Conservation (phyloP, 306 rosid species). For the Gynostemma pentaphyllum region DNA sequence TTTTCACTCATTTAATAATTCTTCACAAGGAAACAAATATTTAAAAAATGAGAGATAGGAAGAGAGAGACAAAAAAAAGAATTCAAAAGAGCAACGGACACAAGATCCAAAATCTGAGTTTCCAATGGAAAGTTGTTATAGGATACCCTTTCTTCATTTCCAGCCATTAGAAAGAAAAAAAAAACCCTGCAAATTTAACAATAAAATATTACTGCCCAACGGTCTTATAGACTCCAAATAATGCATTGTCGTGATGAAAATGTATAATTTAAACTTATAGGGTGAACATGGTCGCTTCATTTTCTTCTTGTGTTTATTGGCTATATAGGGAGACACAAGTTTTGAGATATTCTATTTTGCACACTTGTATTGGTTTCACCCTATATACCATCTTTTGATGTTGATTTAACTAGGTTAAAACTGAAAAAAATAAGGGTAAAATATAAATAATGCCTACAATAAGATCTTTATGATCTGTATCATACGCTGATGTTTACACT, state of each 20-base stretch:
- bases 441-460: too few relatives aligned
- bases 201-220: background rate
- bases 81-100: conserved; percentile 32
- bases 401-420: too few relatives aligned
- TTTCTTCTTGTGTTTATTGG: too few relatives aligned
- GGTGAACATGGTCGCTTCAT: background rate
- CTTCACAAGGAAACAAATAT: background rate
- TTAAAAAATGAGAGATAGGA: background rate
- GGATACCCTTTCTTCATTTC: background rate
- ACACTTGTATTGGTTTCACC: too few relatives aligned
- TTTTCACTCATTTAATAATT: background rate
- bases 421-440: too few relatives aligned
- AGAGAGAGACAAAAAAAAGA: conserved; percentile 8
- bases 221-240: background rate
- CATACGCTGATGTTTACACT: too few relatives aligned
- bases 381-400: too few relatives aligned
- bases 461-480: too few relatives aligned
- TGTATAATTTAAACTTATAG: background rate
- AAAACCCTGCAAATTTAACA: background rate
- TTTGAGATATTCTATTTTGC: too few relatives aligned
- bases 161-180: background rate
- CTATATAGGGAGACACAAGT: too few relatives aligned
- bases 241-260: background rate
- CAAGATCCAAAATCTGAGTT: conserved; percentile 66
- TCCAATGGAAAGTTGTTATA: conserved; percentile 28